A percentile compares a stretch with the other conserved stretches of the same genome.
These are phyloP conservation scores for Globisporangium cylindrosporum DNA, from an alignment of 352 stramenopile genomes.

Conservation along the genomic window DNA sequence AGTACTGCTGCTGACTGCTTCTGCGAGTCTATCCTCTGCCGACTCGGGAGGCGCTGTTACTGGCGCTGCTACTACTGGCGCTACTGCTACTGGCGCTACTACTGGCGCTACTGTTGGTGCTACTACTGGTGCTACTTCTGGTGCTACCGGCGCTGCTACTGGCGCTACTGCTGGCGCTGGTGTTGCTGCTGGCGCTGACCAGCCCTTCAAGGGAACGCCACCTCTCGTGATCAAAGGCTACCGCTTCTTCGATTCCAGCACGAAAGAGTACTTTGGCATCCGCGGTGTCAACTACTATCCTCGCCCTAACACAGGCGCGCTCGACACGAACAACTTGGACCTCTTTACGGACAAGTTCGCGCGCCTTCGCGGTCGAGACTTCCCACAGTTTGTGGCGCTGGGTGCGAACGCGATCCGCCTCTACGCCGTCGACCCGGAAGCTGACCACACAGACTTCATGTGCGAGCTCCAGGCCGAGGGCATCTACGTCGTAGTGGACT, in stretches of 20 bases:
- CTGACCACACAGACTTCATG: slow-evolving; percentile 85
- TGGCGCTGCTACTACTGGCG: not conserved
- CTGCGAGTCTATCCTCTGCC: not conserved
- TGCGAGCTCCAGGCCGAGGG: slow-evolving; percentile 66
- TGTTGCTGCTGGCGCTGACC: not conserved
- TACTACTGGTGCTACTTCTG: too few relatives aligned
- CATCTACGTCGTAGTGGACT: slow-evolving; percentile 77
- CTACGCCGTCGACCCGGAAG: slow-evolving; percentile 71
- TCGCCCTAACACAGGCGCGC: slow-evolving; percentile 63
- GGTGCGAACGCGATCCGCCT: slow-evolving; percentile 77
- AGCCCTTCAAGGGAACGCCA: slow-evolving; percentile 24
- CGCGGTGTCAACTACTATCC: slow-evolving; percentile 86
- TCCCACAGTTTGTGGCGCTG: slow-evolving; percentile 62
- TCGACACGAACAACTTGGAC: slow-evolving; percentile 80
- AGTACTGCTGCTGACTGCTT: slow-evolving; percentile 1
- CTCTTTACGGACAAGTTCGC: slow-evolving; percentile 74
- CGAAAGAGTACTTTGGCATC: slow-evolving; percentile 66
- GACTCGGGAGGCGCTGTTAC: not conserved
- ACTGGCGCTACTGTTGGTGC: too few relatives aligned
- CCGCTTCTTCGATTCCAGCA: slow-evolving; percentile 75
- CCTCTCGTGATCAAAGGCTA: slow-evolving; percentile 66
- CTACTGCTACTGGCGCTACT: not conserved
- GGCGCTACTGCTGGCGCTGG: not conserved
- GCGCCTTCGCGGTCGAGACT: slow-evolving; percentile 66
- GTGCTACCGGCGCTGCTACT: not conserved